A percentile compares a stretch with the other conserved stretches of the same genome.
phyloP scores from a whole-genome alignment of 441 rosid genomes.

The Erodium texanum region DNA sequence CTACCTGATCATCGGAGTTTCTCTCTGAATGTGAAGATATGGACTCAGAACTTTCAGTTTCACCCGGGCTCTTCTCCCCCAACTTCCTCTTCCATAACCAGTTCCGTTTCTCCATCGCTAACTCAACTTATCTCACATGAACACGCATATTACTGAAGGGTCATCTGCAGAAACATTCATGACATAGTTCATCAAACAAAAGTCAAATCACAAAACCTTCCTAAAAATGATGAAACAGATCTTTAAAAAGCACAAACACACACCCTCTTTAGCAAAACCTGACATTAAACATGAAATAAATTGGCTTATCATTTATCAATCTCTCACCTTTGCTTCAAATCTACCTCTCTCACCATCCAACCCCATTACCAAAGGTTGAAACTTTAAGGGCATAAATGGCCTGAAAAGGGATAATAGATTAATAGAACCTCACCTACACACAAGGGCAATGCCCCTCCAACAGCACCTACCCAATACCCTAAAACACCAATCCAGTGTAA shows the following conservation, averaged over 20 bases:
- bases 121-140: constrained; percentile 20
- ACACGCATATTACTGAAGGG: constrained; percentile 10
- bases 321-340: constrained; percentile 15
- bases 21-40: constrained; percentile 67
- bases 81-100: constrained; percentile 78
- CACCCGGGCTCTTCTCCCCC: constrained; percentile 38
- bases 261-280: not conserved
- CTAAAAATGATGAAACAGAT: not conserved
- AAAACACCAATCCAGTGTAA: not conserved
- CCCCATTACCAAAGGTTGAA: not conserved
- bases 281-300: not conserved
- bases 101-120: constrained; percentile 63
- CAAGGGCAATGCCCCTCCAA: not conserved
- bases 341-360: constrained; percentile 7
- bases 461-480: not conserved
- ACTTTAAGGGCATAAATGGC: not conserved
- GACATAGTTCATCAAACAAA: not conserved
- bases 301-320: not conserved
- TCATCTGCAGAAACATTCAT: not conserved
- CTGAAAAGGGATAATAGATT: not conserved
- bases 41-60: constrained; percentile 68
- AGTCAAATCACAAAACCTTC: not conserved
- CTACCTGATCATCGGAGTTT: constrained; percentile 77
- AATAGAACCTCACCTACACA: too few species aligned
- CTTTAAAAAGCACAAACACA: constrained; percentile 4